Evolutionary conservation across 352 stramenopile genomes (phyloP).

Genomic region (Phytophthora colocasiae): DNA sequence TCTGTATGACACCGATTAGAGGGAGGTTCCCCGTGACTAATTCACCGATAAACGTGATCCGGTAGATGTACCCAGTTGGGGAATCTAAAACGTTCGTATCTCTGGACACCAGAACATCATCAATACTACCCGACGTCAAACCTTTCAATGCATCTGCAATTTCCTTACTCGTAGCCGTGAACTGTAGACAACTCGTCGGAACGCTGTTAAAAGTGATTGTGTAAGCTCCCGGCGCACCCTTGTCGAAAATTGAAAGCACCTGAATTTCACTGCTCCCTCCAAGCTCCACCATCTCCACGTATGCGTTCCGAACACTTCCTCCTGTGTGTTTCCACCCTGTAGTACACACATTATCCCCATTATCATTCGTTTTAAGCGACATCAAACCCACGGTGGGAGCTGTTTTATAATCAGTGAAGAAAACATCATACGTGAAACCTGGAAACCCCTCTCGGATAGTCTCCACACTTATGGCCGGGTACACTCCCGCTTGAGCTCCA

Average conservation of each 20-base stretch:
- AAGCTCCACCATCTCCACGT: slow-evolving; percentile 48
- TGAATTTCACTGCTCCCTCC: slow-evolving; percentile 76
- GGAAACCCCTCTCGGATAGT: slow-evolving; percentile 66
- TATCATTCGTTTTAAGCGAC: slow-evolving; percentile 40
- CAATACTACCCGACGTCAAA: slow-evolving; percentile 48
- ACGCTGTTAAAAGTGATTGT: slow-evolving; percentile 54
- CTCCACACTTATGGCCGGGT: slow-evolving; percentile 71
- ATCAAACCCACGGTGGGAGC: slow-evolving; percentile 43
- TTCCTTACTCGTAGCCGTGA: slow-evolving; percentile 20
- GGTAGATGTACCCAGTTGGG: slow-evolving; percentile 66
- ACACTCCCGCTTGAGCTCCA: slow-evolving; percentile 40
- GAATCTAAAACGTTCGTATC: slow-evolving; percentile 49
- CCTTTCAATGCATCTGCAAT: slow-evolving; percentile 24
- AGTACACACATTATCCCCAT: slow-evolving; percentile 7
- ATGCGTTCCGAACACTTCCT: slow-evolving; percentile 54
- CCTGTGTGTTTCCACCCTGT: slow-evolving; percentile 40
- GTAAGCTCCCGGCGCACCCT: slow-evolving; percentile 48
- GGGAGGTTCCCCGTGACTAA: slow-evolving; percentile 61
- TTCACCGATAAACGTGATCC: slow-evolving; percentile 75
- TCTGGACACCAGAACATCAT: slow-evolving; percentile 54
- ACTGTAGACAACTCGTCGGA: slow-evolving; percentile 48
- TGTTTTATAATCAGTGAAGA: slow-evolving; percentile 60
- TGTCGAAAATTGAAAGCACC: slow-evolving; percentile 40
- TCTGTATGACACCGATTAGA: slow-evolving; percentile 24
- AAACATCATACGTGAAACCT: slow-evolving; percentile 82